Percentiles rank a stretch among this genome's conserved stretches.
These are phyloP conservation scores for Phytophthora ramorum DNA, from an alignment of 352 stramenopile species.

Conservation along the genomic window DNA sequence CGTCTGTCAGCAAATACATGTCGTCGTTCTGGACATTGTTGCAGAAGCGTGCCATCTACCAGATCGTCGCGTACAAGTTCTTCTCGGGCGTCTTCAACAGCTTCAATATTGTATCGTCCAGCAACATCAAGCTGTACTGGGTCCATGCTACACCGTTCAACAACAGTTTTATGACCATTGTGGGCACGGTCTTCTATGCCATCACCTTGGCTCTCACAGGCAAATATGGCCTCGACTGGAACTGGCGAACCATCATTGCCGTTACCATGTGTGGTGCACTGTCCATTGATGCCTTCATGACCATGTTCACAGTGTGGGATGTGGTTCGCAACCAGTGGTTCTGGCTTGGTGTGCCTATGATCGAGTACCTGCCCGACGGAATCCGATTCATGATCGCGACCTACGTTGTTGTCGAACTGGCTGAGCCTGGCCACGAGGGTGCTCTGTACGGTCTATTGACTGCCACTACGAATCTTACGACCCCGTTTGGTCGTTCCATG, in stretches of 20 bases:
- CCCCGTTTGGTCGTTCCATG: slow-evolving; percentile 49
- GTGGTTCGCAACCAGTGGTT: slow-evolving; percentile 71
- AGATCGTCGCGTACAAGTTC: slow-evolving; percentile 68
- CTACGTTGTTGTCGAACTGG: slow-evolving; percentile 72
- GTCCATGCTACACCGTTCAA: slow-evolving; percentile 66
- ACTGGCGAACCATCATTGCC: slow-evolving; percentile 61
- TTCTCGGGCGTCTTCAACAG: slow-evolving; percentile 64
- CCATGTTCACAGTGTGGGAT: slow-evolving; percentile 63
- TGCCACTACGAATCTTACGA: slow-evolving; percentile 56
- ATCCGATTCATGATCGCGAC: slow-evolving; percentile 67
- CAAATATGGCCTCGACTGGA: slow-evolving; percentile 61
- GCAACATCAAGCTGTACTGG: slow-evolving; percentile 62
- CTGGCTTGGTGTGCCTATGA: slow-evolving; percentile 59
- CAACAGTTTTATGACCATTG: slow-evolving; percentile 55
- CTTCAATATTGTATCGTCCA: slow-evolving; percentile 62
- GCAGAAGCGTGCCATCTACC: slow-evolving; percentile 48
- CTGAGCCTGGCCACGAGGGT: slow-evolving; percentile 56
- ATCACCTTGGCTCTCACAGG: slow-evolving; percentile 46
- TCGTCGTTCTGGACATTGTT: slow-evolving; percentile 54
- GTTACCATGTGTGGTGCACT: slow-evolving; percentile 45
- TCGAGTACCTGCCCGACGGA: slow-evolving; percentile 56
- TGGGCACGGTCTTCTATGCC: slow-evolving; percentile 52
- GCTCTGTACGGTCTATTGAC: slow-evolving; percentile 66
- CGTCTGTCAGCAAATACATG: slow-evolving; percentile 40
- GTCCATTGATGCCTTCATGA: slow-evolving; percentile 55